Evolutionary conservation across 495 filamentous ascomycete genomes (phyloP), one percentile per base, ranked within the genome.

Genomic region (Astrocystis sublimbata): DNA sequence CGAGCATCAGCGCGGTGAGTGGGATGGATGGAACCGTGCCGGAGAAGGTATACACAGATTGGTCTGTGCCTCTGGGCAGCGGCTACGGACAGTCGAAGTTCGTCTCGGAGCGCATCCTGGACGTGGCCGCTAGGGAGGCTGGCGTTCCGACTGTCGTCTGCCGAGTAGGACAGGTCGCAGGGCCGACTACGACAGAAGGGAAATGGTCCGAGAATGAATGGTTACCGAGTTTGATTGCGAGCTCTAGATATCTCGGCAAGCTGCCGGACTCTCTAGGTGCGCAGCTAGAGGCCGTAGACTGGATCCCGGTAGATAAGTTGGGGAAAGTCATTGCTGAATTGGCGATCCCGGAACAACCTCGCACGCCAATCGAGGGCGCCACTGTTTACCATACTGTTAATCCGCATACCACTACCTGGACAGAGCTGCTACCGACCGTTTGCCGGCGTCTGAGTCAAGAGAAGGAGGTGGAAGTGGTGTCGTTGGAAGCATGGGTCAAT

Each of bases 71-170:
- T 21, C 8, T 13, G 52, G 9, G 60, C 26, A 75, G 76, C 24
- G 84, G 85, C 2, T 88, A 88, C 53, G 82, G 75, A 2, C 75
- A 81, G 57, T 80, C 78, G 9, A 88, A 87, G 68, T 73, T 76
- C 19, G 69, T 86, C 7, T 69, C 74, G 2, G 83, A 84, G 35
- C 61, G 71, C 0, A 67, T 86, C 1, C 74, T 85, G 8, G 73
- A 73, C 7, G 64, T 68, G 1, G 81, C 81, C 1, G 60, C 47
- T 15, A 61, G 62, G 38, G 62, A 51, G 3, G 65, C 70, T 5
- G 66, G 67, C 6, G 66, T 86, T 0, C 69, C 73, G 5, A 68
- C 69, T 0, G 72, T 71, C 1, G 67, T 85, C 24, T 71, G 75
- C 45, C 76, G 85, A 0, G 75, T 85, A 0, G 84, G 85, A 0